A percentile compares a stretch with the other conserved stretches of the same genome.
Evolutionary conservation across 2,329 filamentous ascomycete genomes (phyloP).

Genomic region (Teratosphaeria destructans): DNA sequence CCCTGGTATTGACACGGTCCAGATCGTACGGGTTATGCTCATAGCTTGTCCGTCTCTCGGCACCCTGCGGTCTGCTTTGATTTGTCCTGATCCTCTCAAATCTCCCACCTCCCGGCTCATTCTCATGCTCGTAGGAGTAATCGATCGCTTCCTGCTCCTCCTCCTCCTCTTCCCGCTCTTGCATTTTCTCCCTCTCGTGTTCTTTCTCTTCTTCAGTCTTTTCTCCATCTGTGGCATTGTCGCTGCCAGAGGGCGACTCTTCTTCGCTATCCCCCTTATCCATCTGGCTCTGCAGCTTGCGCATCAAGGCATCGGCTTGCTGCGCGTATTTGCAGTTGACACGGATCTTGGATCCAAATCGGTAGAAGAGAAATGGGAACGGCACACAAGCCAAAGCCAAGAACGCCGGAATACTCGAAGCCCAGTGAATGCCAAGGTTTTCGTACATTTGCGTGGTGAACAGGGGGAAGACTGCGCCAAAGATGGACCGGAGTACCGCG

Average conservation of each 20-base stretch:
- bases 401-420: constrained; percentile 62
- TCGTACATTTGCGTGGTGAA: constrained; percentile 53
- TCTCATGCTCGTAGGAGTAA: constrained; percentile 16
- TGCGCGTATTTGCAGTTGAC: constrained; percentile 59
- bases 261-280: not conserved
- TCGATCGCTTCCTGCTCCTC: constrained; percentile 25
- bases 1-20: constrained; percentile 38
- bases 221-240: not conserved
- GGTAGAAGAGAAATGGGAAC: constrained; percentile 67
- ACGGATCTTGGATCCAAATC: constrained; percentile 55
- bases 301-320: constrained; percentile 53
- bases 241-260: not conserved
- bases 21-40: constrained; percentile 39
- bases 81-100: constrained; percentile 12
- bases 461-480: constrained; percentile 69
- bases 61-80: constrained; percentile 12
- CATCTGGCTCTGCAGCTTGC: constrained; percentile 29
- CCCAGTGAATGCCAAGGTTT: constrained; percentile 60
- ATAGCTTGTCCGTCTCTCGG: constrained; percentile 22
- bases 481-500: constrained; percentile 67
- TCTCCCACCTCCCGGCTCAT: constrained; percentile 5
- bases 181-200: not conserved
- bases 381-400: constrained; percentile 61
- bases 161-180: constrained; percentile 21
- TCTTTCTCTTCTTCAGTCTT: not conserved